Conservation (phyloP, 331 rosid species). For the Spiraea crenata region DNA sequence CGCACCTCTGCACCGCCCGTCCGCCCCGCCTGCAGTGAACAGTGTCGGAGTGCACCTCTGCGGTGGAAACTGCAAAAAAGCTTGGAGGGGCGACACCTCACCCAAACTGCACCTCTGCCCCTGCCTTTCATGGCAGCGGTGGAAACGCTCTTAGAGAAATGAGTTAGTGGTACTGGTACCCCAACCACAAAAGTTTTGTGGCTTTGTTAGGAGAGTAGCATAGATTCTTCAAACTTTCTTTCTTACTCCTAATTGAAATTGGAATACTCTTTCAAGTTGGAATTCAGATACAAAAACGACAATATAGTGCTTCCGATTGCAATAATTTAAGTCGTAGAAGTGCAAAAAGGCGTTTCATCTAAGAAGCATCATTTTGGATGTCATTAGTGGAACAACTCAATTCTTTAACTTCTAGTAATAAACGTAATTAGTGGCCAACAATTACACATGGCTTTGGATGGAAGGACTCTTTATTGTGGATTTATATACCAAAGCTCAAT, state of each 20-base stretch:
- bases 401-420: constrained; percentile 7
- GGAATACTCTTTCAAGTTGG: neutral
- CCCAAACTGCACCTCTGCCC: too few species aligned
- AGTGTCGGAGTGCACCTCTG: too few species aligned
- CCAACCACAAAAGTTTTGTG: neutral
- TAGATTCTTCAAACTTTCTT: neutral
- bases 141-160: neutral
- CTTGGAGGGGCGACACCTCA: too few species aligned
- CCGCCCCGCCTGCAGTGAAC: too few species aligned
- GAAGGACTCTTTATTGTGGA: neutral
- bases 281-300: neutral
- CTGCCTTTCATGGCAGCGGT: too few species aligned
- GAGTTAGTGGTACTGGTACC: neutral
- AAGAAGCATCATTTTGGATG: neutral
- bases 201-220: neutral
- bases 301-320: too few species aligned
- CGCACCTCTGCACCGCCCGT: too few species aligned
- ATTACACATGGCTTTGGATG: constrained; percentile 24
- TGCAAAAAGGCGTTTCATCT: too few species aligned
- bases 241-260: neutral
- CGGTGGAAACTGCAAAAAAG: too few species aligned
- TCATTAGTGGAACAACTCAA: constrained; percentile 21
- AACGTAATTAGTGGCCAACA: constrained; percentile 35
- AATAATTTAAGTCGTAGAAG: too few species aligned
- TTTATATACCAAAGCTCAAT: too few species aligned